A percentile compares a stretch with the other conserved stretches of the same genome.
Conservation (phyloP, 1,284 basidiomycete genomes). For the Rhodotorula sp. region DNA sequence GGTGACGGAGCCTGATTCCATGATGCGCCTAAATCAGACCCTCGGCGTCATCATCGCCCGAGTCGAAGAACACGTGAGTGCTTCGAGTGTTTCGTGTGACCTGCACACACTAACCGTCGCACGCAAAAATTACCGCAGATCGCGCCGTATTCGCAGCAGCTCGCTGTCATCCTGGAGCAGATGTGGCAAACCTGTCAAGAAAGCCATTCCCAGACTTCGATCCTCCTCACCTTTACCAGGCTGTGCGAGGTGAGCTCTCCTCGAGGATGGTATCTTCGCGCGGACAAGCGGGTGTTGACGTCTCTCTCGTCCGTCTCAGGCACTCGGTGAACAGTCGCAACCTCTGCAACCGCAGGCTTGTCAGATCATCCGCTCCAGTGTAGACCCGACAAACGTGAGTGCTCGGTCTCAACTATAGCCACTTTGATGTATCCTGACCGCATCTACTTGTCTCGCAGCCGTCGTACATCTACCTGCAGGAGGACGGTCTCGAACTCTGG, state of each 20-base stretch:
- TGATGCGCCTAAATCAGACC: slow-evolving; percentile 38
- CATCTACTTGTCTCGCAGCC: slow-evolving; percentile 10
- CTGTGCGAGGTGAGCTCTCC: slow-evolving; percentile 31
- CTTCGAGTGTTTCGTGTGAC: too few species aligned
- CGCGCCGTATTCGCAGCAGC: slow-evolving; percentile 33
- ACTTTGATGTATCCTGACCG: too few species aligned
- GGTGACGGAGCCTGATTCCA: slow-evolving; percentile 36
- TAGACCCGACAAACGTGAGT: slow-evolving; percentile 37
- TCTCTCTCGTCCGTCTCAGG: not conserved
- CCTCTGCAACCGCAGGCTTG: slow-evolving; percentile 29
- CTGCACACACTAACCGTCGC: fast-evolving
- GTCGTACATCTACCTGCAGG: slow-evolving; percentile 41
- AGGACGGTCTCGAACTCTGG: slow-evolving; percentile 45
- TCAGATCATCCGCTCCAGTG: slow-evolving; percentile 37
- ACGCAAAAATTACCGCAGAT: slow-evolving; percentile 24
- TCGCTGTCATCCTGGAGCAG: slow-evolving; percentile 38
- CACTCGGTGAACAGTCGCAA: slow-evolving; percentile 35
- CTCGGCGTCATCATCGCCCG: slow-evolving; percentile 41
- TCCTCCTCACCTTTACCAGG: slow-evolving; percentile 42
- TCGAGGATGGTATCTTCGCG: not conserved
- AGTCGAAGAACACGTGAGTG: slow-evolving; percentile 32
- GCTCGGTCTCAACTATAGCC: too few species aligned
- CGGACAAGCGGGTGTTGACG: not conserved
- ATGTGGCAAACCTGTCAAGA: slow-evolving; percentile 37
- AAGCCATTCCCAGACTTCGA: slow-evolving; percentile 39